Base-by-base conservation (phyloP, 2,329 filamentous ascomycete genomes). In the Cadophora malorum region DNA sequence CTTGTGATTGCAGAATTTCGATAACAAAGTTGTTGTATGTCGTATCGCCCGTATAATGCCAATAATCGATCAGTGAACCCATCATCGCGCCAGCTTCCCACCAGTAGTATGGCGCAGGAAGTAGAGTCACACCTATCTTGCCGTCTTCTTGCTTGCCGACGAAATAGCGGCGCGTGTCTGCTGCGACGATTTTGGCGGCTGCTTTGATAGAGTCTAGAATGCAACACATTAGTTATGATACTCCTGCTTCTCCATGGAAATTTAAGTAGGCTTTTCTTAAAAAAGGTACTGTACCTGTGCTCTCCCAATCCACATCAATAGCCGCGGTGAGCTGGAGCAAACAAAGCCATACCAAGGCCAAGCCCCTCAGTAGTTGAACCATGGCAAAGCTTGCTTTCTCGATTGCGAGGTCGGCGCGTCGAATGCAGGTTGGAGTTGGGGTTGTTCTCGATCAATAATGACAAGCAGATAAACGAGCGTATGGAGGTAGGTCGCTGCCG, bases 41-140 rank as follows among this genome's bases (percentile, higher is more conserved):
- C 6, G 83, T 81, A 75, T 95, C 91, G 25, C 88, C 88, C 0
- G 92, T 94, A 77, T 92, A 91, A 76, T 89, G 90, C 91, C 91
- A 96, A 77, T 95, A 96, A 73, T 95, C 90, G 64, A 96, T 83
- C 66, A 96, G 80, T 3, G 90, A 83, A 33, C 86, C 86, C 79
- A 88, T 83, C 82, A 94, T 88, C 63, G 90, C 91, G 63, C 91
- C 91, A 14, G 94, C 86, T 72, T 85, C 83, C 84, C 84, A 86
- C 83, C 83, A 86, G 75, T 83, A 85, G 73, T 84, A 84, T 10
- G 85, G 85, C 45, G 75, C 75, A 7, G 82, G 82, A 33, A 86
- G 80, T 60, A 84, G 77, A 33, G 86, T 80, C 60, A 84, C 77
- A 33, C 85, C 85, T 14, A 83, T 83, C 9, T 82, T 82, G 12